Percentiles rank a stretch among this genome's conserved stretches.
Conservation (phyloP, 208 protist genomes). For the Leishmania lainsoni region DNA sequence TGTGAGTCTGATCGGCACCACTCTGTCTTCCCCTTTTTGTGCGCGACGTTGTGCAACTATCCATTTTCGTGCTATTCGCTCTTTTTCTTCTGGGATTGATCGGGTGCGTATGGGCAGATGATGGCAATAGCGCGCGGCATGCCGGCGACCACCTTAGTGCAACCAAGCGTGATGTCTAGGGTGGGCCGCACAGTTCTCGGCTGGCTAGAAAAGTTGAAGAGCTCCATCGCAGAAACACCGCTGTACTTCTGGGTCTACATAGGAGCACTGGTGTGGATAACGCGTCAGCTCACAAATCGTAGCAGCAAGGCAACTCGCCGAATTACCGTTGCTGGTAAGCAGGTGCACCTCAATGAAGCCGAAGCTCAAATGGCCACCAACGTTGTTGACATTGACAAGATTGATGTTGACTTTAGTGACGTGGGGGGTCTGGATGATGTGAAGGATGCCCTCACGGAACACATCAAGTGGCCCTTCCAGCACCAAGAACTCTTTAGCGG, state of each 20-base stretch:
- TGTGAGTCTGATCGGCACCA: neutral
- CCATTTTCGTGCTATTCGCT: neutral
- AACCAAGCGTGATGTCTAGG: constrained; percentile 23
- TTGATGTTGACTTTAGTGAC: constrained; percentile 62
- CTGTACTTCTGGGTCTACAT: constrained; percentile 79
- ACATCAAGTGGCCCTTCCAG: constrained; percentile 89
- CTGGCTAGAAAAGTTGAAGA: constrained; percentile 29
- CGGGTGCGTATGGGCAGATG: constrained; percentile 1
- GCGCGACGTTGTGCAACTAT: neutral
- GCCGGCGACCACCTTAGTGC: constrained; percentile 8
- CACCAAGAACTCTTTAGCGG: constrained; percentile 73
- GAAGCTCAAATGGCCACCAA: constrained; percentile 69
- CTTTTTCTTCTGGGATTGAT: neutral
- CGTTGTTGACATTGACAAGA: constrained; percentile 70
- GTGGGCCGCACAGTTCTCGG: constrained; percentile 27
- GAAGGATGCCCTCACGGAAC: constrained; percentile 75
- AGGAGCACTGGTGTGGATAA: constrained; percentile 61
- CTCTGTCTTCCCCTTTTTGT: neutral
- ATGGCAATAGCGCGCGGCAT: constrained; percentile 28
- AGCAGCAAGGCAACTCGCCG: constrained; percentile 45
- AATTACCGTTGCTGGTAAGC: constrained; percentile 41
- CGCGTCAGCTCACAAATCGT: constrained; percentile 49
- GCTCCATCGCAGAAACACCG: constrained; percentile 44
- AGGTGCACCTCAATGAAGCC: constrained; percentile 53
- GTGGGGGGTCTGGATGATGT: constrained; percentile 82